Conservation (phyloP, 208 protist species). For the Acanthamoeba triangularis region DNA sequence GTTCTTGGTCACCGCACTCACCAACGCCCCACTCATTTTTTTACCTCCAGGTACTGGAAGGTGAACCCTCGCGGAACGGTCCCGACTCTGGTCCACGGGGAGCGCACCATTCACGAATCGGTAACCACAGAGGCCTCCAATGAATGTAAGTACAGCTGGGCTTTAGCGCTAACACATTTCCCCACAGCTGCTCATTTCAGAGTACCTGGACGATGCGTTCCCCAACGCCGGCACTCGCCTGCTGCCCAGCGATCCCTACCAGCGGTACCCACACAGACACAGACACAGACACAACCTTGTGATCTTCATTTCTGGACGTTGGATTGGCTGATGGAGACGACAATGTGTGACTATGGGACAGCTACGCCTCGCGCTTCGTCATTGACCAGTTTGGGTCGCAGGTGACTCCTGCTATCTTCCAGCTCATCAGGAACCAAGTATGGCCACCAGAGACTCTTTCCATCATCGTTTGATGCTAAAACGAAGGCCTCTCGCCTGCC, state of each 20-base stretch:
- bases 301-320: no score
- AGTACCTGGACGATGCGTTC: constrained; percentile 51
- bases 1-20: no score
- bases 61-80: constrained; percentile 38
- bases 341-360: neutral
- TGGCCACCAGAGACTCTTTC: no score
- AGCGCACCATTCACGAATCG: constrained; percentile 39
- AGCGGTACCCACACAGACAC: neutral
- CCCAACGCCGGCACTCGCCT: neutral
- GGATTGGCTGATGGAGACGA: no score
- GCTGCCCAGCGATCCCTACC: constrained; percentile 27
- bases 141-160: neutral
- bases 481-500: no score
- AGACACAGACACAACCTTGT: no score
- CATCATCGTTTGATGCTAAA: neutral
- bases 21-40: no score
- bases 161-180: neutral
- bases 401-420: neutral
- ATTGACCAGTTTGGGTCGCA: constrained; percentile 49
- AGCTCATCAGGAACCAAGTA: constrained; percentile 47
- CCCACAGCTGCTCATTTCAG: constrained; percentile 14
- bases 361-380: constrained; percentile 12
- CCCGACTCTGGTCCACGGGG: neutral
- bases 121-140: neutral
- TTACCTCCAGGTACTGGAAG: neutral